A percentile compares a stretch with the other conserved stretches of the same genome.
These are phyloP conservation scores for Aspergillus panamensis DNA, from an alignment of 495 filamentous ascomycete genomes.

Conservation along the genomic window DNA sequence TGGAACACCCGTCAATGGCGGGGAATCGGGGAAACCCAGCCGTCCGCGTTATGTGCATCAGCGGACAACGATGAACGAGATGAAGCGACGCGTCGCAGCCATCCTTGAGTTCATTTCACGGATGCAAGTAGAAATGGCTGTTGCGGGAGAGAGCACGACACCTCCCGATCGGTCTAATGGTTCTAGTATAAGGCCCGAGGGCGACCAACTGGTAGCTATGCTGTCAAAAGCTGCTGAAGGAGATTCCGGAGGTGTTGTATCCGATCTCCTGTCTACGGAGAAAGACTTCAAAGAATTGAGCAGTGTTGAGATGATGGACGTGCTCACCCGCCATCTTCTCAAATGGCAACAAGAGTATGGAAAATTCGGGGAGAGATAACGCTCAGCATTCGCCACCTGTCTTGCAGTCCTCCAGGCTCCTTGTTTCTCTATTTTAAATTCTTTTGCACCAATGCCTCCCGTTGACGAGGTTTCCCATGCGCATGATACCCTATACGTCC, in stretches of 20 bases:
- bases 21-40: conserved; percentile 50
- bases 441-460: conserved; percentile 6
- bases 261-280: conserved; percentile 26
- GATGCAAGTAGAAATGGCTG: conserved; percentile 86
- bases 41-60: conserved; percentile 56
- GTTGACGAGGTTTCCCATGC: conserved; percentile 10
- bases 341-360: conserved; percentile 71
- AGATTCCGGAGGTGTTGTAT: conserved; percentile 29
- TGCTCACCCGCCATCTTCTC: conserved; percentile 67
- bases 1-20: conserved; percentile 39
- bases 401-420: neutral
- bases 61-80: conserved; percentile 79
- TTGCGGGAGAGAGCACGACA: conserved; percentile 39
- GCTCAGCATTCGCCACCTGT: neutral
- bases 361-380: conserved; percentile 51
- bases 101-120: conserved; percentile 89
- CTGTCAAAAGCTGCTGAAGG: conserved; percentile 29
- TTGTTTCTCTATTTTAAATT: neutral
- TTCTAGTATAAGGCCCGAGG: conserved; percentile 33
- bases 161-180: conserved; percentile 39
- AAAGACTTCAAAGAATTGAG: conserved; percentile 64
- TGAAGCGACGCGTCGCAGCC: conserved; percentile 77
- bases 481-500: conserved; percentile 25
- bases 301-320: conserved; percentile 80
- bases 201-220: conserved; percentile 36